Evolutionary conservation across 169 alveolate genomes (phyloP).

Genomic region (Theileria annulata): DNA sequence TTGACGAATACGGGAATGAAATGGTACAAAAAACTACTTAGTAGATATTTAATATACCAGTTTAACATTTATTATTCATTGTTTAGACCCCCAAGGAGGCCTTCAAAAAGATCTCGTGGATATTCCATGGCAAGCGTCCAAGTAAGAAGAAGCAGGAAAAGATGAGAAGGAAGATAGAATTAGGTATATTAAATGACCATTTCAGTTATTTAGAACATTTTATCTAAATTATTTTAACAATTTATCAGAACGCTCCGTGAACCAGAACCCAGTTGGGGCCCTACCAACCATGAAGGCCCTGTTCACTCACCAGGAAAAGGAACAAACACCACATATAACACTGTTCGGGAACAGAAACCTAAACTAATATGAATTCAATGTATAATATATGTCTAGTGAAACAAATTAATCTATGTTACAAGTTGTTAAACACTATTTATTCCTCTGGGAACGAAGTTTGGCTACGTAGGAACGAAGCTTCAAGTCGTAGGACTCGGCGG

Average conservation of each 20-base stretch:
- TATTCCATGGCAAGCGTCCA: constrained; percentile 77
- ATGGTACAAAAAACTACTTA: constrained; percentile 36
- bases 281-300: constrained; percentile 77
- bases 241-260: constrained; percentile 47
- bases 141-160: constrained; percentile 76
- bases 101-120: constrained; percentile 73
- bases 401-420: constrained; percentile 6
- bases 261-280: constrained; percentile 71
- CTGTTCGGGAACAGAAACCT: constrained; percentile 40
- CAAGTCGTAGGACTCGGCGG: constrained; percentile 58
- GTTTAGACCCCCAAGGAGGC: constrained; percentile 77
- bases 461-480: constrained; percentile 48
- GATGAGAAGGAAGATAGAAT: constrained; percentile 69
- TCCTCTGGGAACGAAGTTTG: constrained; percentile 42
- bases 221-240: not conserved
- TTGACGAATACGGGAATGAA: constrained; percentile 70
- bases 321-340: constrained; percentile 63
- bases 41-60: not conserved
- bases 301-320: constrained; percentile 64
- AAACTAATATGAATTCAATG: not conserved
- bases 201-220: not conserved
- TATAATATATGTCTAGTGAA: not conserved
- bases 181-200: constrained; percentile 36
- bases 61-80: not conserved
- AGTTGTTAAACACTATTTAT: constrained; percentile 13